phyloP scores from a whole-genome alignment of 2,329 filamentous ascomycete genomes.

The Xylariaceae sp. region DNA sequence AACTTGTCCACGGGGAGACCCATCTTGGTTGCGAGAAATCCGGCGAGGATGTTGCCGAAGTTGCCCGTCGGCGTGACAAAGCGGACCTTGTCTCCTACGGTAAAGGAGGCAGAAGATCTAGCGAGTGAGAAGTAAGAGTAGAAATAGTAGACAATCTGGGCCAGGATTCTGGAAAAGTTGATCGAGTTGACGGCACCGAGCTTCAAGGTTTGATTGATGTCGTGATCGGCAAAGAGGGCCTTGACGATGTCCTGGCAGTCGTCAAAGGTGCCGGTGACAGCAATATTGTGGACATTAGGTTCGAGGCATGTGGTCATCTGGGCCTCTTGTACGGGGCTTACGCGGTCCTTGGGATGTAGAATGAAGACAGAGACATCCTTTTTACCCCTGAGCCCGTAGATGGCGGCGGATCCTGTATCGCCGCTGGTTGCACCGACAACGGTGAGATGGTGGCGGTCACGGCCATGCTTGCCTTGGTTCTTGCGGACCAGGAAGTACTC shows the following conservation, averaged over 20 bases:
- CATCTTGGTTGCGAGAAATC: constrained; percentile 90
- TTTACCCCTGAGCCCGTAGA: constrained; percentile 91
- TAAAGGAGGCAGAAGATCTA: constrained; percentile 55
- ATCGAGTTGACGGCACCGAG: constrained; percentile 95
- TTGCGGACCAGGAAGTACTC: constrained; percentile 78
- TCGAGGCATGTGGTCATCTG: constrained; percentile 97
- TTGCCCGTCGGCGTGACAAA: constrained; percentile 94
- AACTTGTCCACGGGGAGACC: constrained; percentile 84
- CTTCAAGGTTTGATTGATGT: constrained; percentile 76
- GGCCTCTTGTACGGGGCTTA: constrained; percentile 76
- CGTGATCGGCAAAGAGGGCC: constrained; percentile 79
- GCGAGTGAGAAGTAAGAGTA: constrained; percentile 83
- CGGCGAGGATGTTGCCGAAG: constrained; percentile 87
- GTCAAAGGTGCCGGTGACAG: constrained; percentile 88
- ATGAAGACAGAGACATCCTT: constrained; percentile 97
- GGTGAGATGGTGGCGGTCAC: constrained; percentile 73
- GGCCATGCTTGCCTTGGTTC: constrained; percentile 64
- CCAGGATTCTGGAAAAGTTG: constrained; percentile 92
- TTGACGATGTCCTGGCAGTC: constrained; percentile 98
- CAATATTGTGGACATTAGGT: constrained; percentile 86
- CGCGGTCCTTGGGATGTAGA: constrained; percentile 83
- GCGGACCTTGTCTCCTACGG: constrained; percentile 65
- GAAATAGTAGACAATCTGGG: constrained; percentile 97
- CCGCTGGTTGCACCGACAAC: constrained; percentile 85
- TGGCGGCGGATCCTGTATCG: constrained; percentile 90